These are phyloP conservation scores for Lodderomyces theae DNA, from an alignment of 1,139 yeast genomes.

Conservation along the genomic window DNA sequence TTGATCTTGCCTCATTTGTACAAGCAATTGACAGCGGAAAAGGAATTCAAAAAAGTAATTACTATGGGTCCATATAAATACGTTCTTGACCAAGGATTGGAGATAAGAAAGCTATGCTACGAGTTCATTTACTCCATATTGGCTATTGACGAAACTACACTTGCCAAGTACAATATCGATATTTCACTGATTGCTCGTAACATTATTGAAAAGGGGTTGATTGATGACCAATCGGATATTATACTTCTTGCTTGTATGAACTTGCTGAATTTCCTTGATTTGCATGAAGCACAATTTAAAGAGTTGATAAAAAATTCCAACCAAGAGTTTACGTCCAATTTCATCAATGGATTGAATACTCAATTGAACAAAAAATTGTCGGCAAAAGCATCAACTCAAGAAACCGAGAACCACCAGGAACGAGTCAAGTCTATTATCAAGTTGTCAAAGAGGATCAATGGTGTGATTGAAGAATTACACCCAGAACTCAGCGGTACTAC, in stretches of 20 bases:
- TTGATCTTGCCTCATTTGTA: slow-evolving; percentile 64
- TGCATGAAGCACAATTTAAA: slow-evolving; percentile 18
- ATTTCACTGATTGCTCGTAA: slow-evolving; percentile 24
- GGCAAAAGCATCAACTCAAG: slow-evolving; percentile 45
- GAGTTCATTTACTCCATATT: slow-evolving; percentile 64
- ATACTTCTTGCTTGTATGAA: slow-evolving; percentile 36
- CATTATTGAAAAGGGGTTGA: slow-evolving; percentile 33
- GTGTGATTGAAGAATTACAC: slow-evolving; percentile 10
- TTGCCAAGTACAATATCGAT: slow-evolving; percentile 20
- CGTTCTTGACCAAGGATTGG: slow-evolving; percentile 75
- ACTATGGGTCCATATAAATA: slow-evolving; percentile 90
- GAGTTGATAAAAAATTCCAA: slow-evolving; percentile 16
- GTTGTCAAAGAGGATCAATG: slow-evolving; percentile 13
- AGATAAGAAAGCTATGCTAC: slow-evolving; percentile 68
- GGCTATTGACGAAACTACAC: slow-evolving; percentile 23
- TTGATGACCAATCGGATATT: slow-evolving; percentile 40
- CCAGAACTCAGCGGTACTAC: slow-evolving; percentile 8
- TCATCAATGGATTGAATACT: slow-evolving; percentile 24
- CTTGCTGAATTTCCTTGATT: slow-evolving; percentile 28
- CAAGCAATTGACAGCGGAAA: slow-evolving; percentile 55
- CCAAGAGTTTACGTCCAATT: slow-evolving; percentile 19
- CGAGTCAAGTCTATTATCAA: slow-evolving; percentile 17
- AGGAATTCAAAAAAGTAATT: slow-evolving; percentile 59
- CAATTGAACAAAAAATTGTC: slow-evolving; percentile 37
- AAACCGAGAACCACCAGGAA: slow-evolving; percentile 19